These are phyloP conservation scores for Naematelia encephala DNA, from an alignment of 768 basidiomycete species.

Conservation along the genomic window DNA sequence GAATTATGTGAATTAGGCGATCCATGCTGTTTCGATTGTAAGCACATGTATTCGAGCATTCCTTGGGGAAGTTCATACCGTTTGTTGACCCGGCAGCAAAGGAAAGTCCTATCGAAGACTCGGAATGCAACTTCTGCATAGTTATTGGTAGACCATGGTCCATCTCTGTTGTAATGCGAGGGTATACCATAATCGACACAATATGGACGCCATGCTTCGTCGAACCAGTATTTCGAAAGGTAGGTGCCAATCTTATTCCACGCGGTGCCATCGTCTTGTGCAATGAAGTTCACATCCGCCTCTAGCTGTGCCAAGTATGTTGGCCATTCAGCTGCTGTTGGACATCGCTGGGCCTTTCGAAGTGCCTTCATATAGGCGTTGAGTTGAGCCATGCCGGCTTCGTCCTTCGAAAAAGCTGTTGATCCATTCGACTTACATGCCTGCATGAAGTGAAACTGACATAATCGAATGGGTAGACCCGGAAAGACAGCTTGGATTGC, in stretches of 20 bases:
- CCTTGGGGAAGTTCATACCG: not conserved
- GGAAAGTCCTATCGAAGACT: conserved; percentile 9
- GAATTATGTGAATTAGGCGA: conserved; percentile 7
- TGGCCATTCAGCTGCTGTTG: not conserved
- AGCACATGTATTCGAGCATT: not conserved
- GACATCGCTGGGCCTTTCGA: conserved; percentile 9
- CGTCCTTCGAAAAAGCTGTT: not conserved
- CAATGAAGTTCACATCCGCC: not conserved
- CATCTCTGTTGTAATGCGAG: conserved; percentile 3
- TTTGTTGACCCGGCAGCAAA: conserved; percentile 7
- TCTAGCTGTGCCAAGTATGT: not conserved
- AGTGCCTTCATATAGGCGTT: not conserved
- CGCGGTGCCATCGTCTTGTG: not conserved
- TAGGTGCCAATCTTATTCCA: not conserved
- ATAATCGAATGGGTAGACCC: not conserved
- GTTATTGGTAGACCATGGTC: conserved; percentile 13
- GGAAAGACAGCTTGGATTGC: conserved; percentile 6
- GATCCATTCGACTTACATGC: not conserved
- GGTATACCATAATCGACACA: conserved; percentile 11
- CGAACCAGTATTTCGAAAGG: conserved; percentile 6
- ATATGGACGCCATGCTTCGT: conserved; percentile 1
- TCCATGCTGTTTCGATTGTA: conserved; percentile 7
- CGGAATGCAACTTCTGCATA: conserved; percentile 9
- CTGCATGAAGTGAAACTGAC: conserved; percentile 18
- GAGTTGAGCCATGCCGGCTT: not conserved